A percentile compares a stretch with the other conserved stretches of the same genome.
Conservation (phyloP, 1,284 basidiomycete species). For the Melampsora abietis-canadensis region DNA sequence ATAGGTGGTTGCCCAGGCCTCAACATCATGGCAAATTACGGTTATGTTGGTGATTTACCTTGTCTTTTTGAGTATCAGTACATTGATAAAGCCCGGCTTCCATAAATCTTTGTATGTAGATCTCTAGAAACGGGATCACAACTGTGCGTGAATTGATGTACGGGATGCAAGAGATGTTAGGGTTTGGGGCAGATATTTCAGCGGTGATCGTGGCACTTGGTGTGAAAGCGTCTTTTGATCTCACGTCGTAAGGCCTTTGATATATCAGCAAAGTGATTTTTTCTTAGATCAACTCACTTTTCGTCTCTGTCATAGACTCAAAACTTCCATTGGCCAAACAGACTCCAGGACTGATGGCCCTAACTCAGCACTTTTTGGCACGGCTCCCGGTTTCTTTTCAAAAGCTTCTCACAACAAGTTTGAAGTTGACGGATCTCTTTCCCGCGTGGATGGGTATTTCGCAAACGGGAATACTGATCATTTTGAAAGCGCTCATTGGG, state of each 20-base stretch:
- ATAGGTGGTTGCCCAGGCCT: background rate
- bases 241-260: background rate
- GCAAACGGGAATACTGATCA: background rate
- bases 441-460: background rate
- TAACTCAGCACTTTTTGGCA: background rate
- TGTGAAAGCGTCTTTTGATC: background rate
- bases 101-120: background rate
- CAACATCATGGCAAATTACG: background rate
- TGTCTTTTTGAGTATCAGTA: background rate
- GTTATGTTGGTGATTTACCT: background rate
- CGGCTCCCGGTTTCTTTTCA: background rate
- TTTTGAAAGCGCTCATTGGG: background rate
- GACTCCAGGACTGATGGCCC: background rate
- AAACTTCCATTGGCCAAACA: background rate
- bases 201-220: background rate
- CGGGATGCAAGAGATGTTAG: conserved; percentile 3
- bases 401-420: background rate
- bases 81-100: background rate
- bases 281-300: no score
- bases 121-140: background rate
- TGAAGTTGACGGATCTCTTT: background rate
- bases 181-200: background rate
- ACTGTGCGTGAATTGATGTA: background rate
- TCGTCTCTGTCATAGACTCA: background rate
- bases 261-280: no score